Conservation (phyloP, 2,329 filamentous ascomycete genomes). For the Hymenoscyphus linearis region DNA sequence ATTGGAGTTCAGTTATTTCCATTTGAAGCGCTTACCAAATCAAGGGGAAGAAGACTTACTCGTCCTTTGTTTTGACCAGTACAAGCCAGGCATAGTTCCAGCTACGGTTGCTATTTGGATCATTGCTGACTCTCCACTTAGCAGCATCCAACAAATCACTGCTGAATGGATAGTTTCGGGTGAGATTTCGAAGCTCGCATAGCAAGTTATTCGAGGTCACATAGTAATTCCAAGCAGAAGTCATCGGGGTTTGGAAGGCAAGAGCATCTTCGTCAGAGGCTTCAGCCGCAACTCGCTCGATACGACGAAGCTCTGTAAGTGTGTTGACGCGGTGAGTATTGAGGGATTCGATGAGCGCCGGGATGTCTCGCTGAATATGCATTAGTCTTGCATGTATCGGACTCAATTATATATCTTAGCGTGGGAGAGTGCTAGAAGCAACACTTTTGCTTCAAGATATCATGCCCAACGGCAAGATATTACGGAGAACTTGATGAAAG, state of each 20-base stretch:
- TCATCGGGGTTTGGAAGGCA: slow-evolving; percentile 59
- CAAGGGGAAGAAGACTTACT: slow-evolving; percentile 41
- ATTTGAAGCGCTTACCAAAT: neutral
- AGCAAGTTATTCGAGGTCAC: slow-evolving; percentile 66
- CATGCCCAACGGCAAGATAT: neutral
- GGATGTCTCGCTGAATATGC: slow-evolving; percentile 20
- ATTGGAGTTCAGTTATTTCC: slow-evolving; percentile 5
- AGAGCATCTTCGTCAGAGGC: slow-evolving; percentile 55
- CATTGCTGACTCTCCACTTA: slow-evolving; percentile 55
- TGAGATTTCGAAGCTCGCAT: slow-evolving; percentile 63
- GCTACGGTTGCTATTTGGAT: slow-evolving; percentile 61
- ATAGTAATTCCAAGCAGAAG: slow-evolving; percentile 65
- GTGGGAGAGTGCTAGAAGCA: neutral
- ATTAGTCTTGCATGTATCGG: slow-evolving; percentile 7
- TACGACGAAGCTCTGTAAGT: slow-evolving; percentile 64
- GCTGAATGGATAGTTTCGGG: slow-evolving; percentile 62
- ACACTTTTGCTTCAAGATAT: neutral
- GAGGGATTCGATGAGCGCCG: slow-evolving; percentile 58
- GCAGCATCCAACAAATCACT: slow-evolving; percentile 61
- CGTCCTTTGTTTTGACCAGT: slow-evolving; percentile 58
- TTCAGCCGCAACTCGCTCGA: slow-evolving; percentile 59
- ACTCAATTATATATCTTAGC: neutral
- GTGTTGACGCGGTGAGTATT: slow-evolving; percentile 67
- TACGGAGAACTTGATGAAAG: neutral
- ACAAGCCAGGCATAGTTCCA: slow-evolving; percentile 76